These are phyloP conservation scores for Boletus mariae DNA, from an alignment of 1,284 basidiomycete genomes.

Conservation along the genomic window DNA sequence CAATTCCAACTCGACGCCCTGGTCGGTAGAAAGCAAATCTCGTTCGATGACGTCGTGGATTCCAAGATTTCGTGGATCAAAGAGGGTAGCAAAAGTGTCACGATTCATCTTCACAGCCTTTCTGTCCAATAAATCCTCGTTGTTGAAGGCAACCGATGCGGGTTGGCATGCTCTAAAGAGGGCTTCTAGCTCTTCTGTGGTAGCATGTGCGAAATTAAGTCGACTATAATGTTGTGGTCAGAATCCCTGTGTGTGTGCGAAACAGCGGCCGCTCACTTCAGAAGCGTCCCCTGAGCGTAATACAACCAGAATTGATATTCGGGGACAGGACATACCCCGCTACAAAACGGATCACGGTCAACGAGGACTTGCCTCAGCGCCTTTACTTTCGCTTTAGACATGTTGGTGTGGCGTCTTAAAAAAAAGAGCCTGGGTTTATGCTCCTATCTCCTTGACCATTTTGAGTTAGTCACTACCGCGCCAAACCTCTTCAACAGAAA, in stretches of 20 bases:
- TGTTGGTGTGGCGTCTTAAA: not conserved
- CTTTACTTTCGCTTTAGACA: not conserved
- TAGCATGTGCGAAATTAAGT: not conserved
- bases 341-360: conserved; percentile 1
- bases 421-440: too few relatives aligned
- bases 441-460: too few relatives aligned
- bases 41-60: conserved; percentile 1
- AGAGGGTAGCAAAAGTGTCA: conserved; percentile 22
- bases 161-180: conserved; percentile 4
- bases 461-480: too few relatives aligned
- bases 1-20: conserved; percentile 25
- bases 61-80: conserved; percentile 19
- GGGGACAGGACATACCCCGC: conserved; percentile 2
- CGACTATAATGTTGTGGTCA: not conserved
- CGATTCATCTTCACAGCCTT: conserved; percentile 34
- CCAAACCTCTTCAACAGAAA: too few relatives aligned
- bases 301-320: not conserved
- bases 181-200: not conserved
- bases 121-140: conserved; percentile 17
- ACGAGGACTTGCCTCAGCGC: not conserved
- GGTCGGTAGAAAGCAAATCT: conserved; percentile 22
- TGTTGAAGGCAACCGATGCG: not conserved
- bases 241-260: not conserved
- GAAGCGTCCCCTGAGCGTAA: not conserved
- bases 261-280: not conserved